Conservation (phyloP, 257 asterid genomes). For the Nicotiana otophora region DNA sequence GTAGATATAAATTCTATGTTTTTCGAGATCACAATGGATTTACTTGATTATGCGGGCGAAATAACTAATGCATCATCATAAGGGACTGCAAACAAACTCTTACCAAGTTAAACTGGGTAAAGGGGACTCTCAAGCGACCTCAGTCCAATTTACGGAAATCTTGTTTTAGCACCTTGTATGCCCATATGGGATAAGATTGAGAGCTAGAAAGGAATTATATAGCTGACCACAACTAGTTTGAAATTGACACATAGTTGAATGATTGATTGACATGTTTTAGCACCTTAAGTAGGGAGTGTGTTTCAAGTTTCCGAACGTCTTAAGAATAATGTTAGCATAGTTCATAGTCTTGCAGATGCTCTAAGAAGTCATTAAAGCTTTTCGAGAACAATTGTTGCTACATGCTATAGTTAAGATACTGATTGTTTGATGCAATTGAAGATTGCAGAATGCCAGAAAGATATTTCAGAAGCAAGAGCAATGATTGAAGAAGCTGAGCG, state of each 20-base stretch:
- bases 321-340: background rate
- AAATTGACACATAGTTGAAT: background rate
- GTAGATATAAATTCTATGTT: background rate
- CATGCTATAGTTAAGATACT: background rate
- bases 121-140: background rate
- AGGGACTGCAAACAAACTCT: background rate
- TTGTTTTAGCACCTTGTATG: background rate
- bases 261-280: background rate
- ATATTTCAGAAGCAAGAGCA: constrained; percentile 67
- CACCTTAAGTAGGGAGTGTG: background rate
- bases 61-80: background rate
- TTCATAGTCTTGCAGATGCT: background rate
- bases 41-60: background rate
- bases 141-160: background rate
- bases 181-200: background rate
- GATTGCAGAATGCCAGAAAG: constrained; percentile 95
- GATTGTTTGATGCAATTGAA: constrained; percentile 16
- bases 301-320: background rate
- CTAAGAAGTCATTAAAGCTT: constrained; percentile 2
- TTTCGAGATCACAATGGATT: background rate
- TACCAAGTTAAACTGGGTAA: background rate
- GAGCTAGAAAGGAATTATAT: background rate
- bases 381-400: background rate
- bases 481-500: constrained; percentile 87
- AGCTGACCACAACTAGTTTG: background rate